A percentile compares a stretch with the other conserved stretches of the same genome.
Evolutionary conservation across 495 filamentous ascomycete species (phyloP).

Genomic region (Xylaria sp.): DNA sequence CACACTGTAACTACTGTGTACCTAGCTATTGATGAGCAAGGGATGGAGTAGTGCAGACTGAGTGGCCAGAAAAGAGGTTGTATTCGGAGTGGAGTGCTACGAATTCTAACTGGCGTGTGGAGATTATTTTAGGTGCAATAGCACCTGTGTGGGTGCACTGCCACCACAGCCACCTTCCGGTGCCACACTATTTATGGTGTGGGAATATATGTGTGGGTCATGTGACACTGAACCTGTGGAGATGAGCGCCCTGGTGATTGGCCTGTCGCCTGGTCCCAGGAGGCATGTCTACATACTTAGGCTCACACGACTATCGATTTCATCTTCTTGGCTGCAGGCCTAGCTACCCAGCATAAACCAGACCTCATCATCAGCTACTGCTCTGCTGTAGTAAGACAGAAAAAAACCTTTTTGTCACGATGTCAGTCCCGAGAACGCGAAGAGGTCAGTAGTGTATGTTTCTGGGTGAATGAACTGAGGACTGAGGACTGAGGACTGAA

Average conservation of each 20-base stretch:
- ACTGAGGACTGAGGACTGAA: background rate
- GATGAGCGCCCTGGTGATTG: slow-evolving; percentile 7
- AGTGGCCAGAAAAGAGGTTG: no score
- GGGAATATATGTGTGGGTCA: no score
- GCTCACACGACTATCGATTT: background rate
- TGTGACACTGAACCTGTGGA: slow-evolving; percentile 3
- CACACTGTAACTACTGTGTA: no score
- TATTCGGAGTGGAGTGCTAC: no score
- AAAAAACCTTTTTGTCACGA: background rate
- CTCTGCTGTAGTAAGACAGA: slow-evolving; percentile 14
- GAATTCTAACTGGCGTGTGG: no score
- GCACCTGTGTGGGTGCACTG: no score
- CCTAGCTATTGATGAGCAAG: no score
- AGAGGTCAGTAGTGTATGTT: background rate
- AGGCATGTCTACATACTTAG: background rate
- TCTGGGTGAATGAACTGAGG: no score
- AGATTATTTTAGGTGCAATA: no score
- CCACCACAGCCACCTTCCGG: no score
- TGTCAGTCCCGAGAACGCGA: background rate
- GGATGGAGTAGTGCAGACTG: no score
- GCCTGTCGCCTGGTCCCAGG: background rate
- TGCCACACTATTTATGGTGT: no score
- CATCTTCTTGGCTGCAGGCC: slow-evolving; percentile 10
- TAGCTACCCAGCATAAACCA: slow-evolving; percentile 1
- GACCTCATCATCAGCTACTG: background rate